phyloP scores from a whole-genome alignment of 108 stramenopile species.

The Cyclotella kingstonii region DNA sequence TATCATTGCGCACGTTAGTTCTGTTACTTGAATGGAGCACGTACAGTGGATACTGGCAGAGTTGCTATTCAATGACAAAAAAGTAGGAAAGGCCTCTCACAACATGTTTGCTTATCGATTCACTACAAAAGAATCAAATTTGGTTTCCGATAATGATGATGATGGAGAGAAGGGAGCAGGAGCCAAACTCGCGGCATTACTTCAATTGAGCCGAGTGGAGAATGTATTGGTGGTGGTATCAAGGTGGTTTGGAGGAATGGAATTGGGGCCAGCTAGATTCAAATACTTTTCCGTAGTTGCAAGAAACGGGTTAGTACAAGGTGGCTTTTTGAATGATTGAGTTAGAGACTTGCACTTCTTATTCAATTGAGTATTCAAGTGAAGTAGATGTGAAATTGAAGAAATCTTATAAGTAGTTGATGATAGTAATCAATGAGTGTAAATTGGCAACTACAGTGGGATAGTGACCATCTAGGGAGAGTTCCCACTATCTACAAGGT shows the following conservation, averaged over 20 bases:
- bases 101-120: conserved; percentile 90
- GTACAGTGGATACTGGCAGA: conserved; percentile 57
- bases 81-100: conserved; percentile 68
- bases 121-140: conserved; percentile 8
- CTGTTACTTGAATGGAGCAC: conserved; percentile 58
- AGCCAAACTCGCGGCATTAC: conserved; percentile 64
- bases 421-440: no score
- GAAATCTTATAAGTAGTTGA: no score
- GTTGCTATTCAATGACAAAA: conserved; percentile 60
- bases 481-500: no score
- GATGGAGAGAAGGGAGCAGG: conserved; percentile 92
- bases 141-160: conserved; percentile 83
- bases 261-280: conserved; percentile 87
- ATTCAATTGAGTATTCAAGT: no score
- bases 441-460: no score
- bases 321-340: conserved; percentile 24
- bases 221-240: conserved; percentile 88
- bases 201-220: conserved; percentile 70
- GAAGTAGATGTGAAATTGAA: no score
- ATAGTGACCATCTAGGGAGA: no score
- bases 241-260: conserved; percentile 87
- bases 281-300: conserved; percentile 77
- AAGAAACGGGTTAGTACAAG: conserved; percentile 55
- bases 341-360: no score
- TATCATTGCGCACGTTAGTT: conserved; percentile 59